A percentile compares a stretch with the other conserved stretches of the same genome.
Evolutionary conservation across 495 filamentous ascomycete genomes (phyloP).

Genomic region (Xylaria telfairii): DNA sequence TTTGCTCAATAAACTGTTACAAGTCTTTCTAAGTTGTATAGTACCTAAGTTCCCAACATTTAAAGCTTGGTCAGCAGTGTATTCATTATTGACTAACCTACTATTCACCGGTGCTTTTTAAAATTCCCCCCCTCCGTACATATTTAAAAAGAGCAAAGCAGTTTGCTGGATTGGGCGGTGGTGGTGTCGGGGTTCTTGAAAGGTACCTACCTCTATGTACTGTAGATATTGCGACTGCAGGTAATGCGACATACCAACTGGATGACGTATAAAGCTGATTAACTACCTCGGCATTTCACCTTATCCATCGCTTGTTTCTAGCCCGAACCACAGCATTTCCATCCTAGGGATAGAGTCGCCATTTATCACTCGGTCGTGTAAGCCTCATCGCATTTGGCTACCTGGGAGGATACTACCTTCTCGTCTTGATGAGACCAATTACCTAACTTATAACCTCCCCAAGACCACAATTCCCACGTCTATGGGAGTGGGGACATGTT

Average conservation of each 20-base stretch:
- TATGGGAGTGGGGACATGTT: constrained; percentile 9
- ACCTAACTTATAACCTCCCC: background rate
- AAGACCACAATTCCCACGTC: background rate
- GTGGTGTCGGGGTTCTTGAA: no score
- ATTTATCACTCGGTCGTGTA: background rate
- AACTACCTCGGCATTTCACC: background rate
- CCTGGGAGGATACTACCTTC: background rate
- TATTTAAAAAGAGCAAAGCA: no score
- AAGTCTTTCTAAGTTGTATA: no score
- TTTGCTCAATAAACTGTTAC: no score
- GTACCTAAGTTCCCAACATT: no score
- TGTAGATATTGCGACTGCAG: no score
- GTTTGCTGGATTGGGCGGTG: no score
- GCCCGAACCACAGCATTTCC: background rate
- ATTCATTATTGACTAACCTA: no score
- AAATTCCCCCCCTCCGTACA: background rate
- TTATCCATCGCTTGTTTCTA: background rate
- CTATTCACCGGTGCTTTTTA: no score
- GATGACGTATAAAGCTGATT: background rate
- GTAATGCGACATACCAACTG: background rate
- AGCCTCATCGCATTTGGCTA: background rate
- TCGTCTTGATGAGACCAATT: background rate
- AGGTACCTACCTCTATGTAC: no score
- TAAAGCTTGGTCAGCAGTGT: no score
- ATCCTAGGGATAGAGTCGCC: background rate